phyloP scores from a whole-genome alignment of 768 basidiomycete genomes.

The Chalciporus sphaerocephalus region DNA sequence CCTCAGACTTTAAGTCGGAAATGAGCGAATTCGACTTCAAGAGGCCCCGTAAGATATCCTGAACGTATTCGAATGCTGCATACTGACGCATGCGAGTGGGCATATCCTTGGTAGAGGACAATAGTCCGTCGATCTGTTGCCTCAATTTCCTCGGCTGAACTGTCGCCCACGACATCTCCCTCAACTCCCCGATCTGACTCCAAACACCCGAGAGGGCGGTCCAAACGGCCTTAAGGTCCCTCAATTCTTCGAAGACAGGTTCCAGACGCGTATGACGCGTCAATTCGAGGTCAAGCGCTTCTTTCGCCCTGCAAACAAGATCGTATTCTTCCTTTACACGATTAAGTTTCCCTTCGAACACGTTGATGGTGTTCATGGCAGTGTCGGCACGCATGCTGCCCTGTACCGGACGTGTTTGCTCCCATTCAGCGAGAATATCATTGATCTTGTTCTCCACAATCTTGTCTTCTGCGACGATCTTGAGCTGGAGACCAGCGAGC shows the following conservation, averaged over 20 bases:
- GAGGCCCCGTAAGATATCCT: slow-evolving; percentile 79
- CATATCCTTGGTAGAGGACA: slow-evolving; percentile 97
- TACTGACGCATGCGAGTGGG: slow-evolving; percentile 99
- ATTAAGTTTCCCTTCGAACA: slow-evolving; percentile 87
- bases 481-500: slow-evolving; percentile 93
- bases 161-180: slow-evolving; percentile 86
- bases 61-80: slow-evolving; percentile 96
- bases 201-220: slow-evolving; percentile 96
- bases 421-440: slow-evolving; percentile 91
- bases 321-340: slow-evolving; percentile 94
- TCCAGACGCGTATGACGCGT: slow-evolving; percentile 86
- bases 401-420: slow-evolving; percentile 92
- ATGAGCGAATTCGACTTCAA: slow-evolving; percentile 88
- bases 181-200: slow-evolving; percentile 85
- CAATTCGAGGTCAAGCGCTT: slow-evolving; percentile 91
- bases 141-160: slow-evolving; percentile 93
- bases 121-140: slow-evolving; percentile 86
- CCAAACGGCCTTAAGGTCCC: slow-evolving; percentile 98
- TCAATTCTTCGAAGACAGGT: slow-evolving; percentile 91
- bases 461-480: slow-evolving; percentile 99
- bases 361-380: slow-evolving; percentile 93
- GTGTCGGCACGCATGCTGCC: slow-evolving; percentile 94
- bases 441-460: slow-evolving; percentile 94
- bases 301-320: slow-evolving; percentile 92
- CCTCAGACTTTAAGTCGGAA: slow-evolving; percentile 95